A percentile compares a stretch with the other conserved stretches of the same genome.
phyloP scores from a whole-genome alignment of 169 alveolate genomes.

The Plasmodium chabaudi region DNA sequence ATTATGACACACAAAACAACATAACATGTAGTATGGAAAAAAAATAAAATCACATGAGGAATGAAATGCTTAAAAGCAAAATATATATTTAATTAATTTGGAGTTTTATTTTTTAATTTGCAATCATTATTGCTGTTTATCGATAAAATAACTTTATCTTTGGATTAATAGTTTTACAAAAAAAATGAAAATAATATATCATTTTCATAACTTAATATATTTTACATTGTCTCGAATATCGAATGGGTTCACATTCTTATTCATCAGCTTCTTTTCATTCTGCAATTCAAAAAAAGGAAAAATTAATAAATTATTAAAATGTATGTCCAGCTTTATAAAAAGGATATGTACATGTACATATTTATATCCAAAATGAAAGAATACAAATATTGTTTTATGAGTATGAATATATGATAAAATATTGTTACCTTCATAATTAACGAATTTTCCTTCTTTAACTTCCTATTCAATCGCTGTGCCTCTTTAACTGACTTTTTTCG shows the following conservation, averaged over 20 bases:
- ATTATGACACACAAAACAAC: too few relatives aligned
- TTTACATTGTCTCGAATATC: slow-evolving; percentile 72
- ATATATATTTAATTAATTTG: too few relatives aligned
- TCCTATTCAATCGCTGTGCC: slow-evolving; percentile 85
- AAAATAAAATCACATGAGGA: too few relatives aligned
- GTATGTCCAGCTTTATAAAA: too few relatives aligned
- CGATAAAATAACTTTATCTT: background rate
- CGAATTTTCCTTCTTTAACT: slow-evolving; percentile 85
- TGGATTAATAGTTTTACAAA: background rate
- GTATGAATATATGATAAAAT: background rate
- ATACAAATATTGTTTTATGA: background rate
- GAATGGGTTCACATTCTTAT: slow-evolving; percentile 68
- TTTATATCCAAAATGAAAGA: background rate
- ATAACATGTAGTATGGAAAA: too few relatives aligned
- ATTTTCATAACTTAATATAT: slow-evolving; percentile 45
- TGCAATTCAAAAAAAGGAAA: slow-evolving; percentile 6
- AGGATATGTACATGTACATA: too few relatives aligned
- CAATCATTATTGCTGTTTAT: background rate
- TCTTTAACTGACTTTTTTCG: slow-evolving; percentile 86
- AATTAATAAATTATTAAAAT: background rate
- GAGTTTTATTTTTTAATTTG: background rate
- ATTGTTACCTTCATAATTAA: slow-evolving; percentile 59
- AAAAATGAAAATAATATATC: background rate
- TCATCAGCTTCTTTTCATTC: slow-evolving; percentile 67
- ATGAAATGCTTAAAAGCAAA: too few relatives aligned